Conservation (phyloP, 2,329 filamentous ascomycete genomes). For the Corynespora cassiicola region DNA sequence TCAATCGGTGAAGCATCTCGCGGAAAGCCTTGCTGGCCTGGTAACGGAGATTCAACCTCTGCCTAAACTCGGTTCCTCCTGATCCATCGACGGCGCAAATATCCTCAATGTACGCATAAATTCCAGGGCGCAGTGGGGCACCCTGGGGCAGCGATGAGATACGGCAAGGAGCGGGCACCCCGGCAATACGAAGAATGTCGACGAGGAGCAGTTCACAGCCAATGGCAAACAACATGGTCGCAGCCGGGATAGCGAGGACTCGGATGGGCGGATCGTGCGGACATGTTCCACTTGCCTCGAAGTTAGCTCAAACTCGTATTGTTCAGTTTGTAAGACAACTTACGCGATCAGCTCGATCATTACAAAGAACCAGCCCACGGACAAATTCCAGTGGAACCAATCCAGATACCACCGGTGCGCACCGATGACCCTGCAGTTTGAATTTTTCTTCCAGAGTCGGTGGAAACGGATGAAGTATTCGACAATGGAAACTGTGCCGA, state of each 20-base stretch:
- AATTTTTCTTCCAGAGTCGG: constrained; percentile 58
- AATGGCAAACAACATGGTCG: constrained; percentile 60
- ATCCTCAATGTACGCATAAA: constrained; percentile 63
- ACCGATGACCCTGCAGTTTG: constrained; percentile 60
- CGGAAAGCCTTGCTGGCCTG: constrained; percentile 61
- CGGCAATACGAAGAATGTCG: constrained; percentile 54
- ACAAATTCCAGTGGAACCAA: constrained; percentile 65
- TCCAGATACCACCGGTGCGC: constrained; percentile 56
- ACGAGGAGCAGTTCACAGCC: constrained; percentile 58
- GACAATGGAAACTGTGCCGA: constrained; percentile 61
- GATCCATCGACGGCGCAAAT: constrained; percentile 60
- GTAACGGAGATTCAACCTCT: constrained; percentile 59
- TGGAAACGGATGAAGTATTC: constrained; percentile 60
- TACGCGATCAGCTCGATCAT: constrained; percentile 64
- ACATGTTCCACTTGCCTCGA: constrained; percentile 48
- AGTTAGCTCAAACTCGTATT: constrained; percentile 26
- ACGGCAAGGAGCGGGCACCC: constrained; percentile 55
- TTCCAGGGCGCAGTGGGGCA: constrained; percentile 58
- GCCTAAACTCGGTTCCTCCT: constrained; percentile 60
- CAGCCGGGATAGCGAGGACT: constrained; percentile 59
- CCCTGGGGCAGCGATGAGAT: constrained; percentile 61
- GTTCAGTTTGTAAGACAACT: constrained; percentile 15
- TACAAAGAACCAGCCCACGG: constrained; percentile 61
- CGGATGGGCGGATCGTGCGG: constrained; percentile 58
- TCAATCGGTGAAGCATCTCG: constrained; percentile 59